Percentiles rank a stretch among this genome's conserved stretches.
Evolutionary conservation across 2,329 filamentous ascomycete genomes (phyloP).

Genomic region (Truncatella angustata): DNA sequence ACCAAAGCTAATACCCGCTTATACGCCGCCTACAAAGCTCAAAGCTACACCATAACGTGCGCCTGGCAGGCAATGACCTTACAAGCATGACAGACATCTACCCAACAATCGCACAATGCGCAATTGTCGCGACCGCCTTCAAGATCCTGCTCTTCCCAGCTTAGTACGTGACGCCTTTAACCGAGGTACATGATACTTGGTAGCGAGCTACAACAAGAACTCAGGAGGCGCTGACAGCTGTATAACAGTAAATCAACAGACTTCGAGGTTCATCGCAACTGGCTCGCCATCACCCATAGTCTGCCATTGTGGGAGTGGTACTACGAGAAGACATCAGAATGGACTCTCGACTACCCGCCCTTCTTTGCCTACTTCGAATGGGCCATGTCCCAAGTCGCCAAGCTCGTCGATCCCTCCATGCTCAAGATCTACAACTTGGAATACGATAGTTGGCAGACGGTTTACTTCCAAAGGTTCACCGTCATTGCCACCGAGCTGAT

Average conservation of each 20-base stretch:
- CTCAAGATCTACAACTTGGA: constrained; percentile 75
- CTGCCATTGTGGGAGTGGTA: constrained; percentile 90
- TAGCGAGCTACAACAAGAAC: not conserved
- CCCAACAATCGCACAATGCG: constrained; percentile 86
- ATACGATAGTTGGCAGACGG: constrained; percentile 89
- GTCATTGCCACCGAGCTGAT: constrained; percentile 85
- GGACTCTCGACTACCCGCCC: constrained; percentile 97
- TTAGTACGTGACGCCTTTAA: constrained; percentile 66
- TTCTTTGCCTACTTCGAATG: constrained; percentile 99
- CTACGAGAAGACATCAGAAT: constrained; percentile 96
- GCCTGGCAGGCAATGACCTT: not conserved
- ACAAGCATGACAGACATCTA: constrained; percentile 72
- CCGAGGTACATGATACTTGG: not conserved
- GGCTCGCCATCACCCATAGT: constrained; percentile 93
- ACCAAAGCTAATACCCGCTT: not conserved
- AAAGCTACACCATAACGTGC: not conserved
- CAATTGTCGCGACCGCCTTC: constrained; percentile 79
- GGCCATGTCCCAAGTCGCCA: constrained; percentile 78
- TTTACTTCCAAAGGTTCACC: constrained; percentile 89
- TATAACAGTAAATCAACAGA: constrained; percentile 89
- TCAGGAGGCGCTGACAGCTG: not conserved
- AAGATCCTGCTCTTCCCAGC: constrained; percentile 92
- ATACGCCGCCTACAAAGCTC: not conserved
- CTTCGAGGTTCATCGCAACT: constrained; percentile 98
- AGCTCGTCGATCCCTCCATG: constrained; percentile 77